phyloP scores from a whole-genome alignment of 768 basidiomycete species.

The Clitopilus passeckerianus region DNA sequence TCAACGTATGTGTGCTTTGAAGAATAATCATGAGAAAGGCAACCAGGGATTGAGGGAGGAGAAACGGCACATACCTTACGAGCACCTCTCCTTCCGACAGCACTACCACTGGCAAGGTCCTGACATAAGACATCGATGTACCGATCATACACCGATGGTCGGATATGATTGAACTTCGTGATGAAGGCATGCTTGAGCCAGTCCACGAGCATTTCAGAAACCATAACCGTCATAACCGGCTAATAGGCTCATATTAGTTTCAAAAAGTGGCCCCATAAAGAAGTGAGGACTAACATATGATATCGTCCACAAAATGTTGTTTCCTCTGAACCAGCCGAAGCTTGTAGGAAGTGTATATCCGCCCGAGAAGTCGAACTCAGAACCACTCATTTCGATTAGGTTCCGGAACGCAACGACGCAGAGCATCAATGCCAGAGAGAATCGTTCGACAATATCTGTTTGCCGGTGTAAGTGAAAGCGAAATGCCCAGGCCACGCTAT shows the following conservation, averaged over 20 bases:
- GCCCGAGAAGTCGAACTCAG: slow-evolving; percentile 76
- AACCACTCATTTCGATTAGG: slow-evolving; percentile 88
- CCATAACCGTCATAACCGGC: slow-evolving; percentile 89
- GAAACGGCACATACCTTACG: slow-evolving; percentile 50
- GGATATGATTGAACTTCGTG: slow-evolving; percentile 98
- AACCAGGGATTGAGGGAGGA: not conserved
- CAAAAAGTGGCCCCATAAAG: not conserved
- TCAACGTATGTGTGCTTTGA: slow-evolving; percentile 84
- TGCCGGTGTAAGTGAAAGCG: not conserved
- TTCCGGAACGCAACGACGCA: slow-evolving; percentile 90
- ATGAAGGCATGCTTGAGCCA: slow-evolving; percentile 99
- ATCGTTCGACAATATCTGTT: slow-evolving; percentile 94
- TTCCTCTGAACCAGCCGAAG: slow-evolving; percentile 80
- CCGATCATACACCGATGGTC: slow-evolving; percentile 90
- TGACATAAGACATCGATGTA: slow-evolving; percentile 95
- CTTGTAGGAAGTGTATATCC: slow-evolving; percentile 75
- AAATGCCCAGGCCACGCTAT: not conserved
- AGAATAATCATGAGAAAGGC: slow-evolving; percentile 3
- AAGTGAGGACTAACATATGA: slow-evolving; percentile 62
- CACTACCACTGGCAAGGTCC: slow-evolving; percentile 80
- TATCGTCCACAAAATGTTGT: slow-evolving; percentile 80
- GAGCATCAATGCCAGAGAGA: slow-evolving; percentile 89
- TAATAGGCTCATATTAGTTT: slow-evolving; percentile 20
- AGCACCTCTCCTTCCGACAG: slow-evolving; percentile 58
- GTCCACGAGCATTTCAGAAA: slow-evolving; percentile 92